phyloP scores from a whole-genome alignment of 768 basidiomycete species.

The Naganishia vaughanmartiniae region DNA sequence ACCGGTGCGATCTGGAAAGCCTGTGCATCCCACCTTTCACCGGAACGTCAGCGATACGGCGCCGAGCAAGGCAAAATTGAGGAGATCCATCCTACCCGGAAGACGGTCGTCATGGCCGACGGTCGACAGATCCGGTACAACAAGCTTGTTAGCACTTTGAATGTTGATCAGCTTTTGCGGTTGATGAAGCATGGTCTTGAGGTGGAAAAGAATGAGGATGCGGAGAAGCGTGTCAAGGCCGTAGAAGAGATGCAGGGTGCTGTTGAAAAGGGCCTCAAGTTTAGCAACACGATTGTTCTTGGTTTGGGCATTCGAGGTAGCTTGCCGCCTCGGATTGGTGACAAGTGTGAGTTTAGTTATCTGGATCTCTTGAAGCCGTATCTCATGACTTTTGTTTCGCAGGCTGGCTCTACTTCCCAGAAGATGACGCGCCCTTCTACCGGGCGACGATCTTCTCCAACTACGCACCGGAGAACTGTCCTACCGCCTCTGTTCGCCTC shows the following conservation, averaged over 20 bases:
- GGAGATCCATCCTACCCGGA: constrained; percentile 43
- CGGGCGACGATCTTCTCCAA: constrained; percentile 55
- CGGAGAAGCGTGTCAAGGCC: constrained; percentile 28
- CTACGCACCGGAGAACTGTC: constrained; percentile 53
- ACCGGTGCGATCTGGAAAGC: constrained; percentile 55
- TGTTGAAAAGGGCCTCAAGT: constrained; percentile 47
- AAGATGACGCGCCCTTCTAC: constrained; percentile 54
- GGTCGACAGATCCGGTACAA: constrained; percentile 49
- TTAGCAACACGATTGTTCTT: constrained; percentile 52
- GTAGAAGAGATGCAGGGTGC: constrained; percentile 31
- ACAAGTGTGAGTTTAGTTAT: constrained; percentile 47
- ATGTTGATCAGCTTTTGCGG: constrained; percentile 48
- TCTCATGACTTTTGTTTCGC: neutral
- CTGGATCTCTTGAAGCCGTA: neutral
- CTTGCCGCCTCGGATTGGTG: constrained; percentile 51
- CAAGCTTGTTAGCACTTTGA: constrained; percentile 50
- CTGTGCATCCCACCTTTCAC: constrained; percentile 48
- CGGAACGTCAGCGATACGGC: constrained; percentile 40
- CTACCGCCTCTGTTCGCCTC: constrained; percentile 38
- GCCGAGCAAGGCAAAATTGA: constrained; percentile 39
- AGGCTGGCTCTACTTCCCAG: constrained; percentile 51
- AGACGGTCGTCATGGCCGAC: constrained; percentile 46
- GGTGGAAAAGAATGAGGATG: constrained; percentile 33
- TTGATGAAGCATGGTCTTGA: constrained; percentile 35
- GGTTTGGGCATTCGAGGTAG: constrained; percentile 53